Percentiles rank a stretch among this genome's conserved stretches.
Evolutionary conservation across 1,284 basidiomycete genomes (phyloP).

Genomic region (Cryptococcus deneoformans): DNA sequence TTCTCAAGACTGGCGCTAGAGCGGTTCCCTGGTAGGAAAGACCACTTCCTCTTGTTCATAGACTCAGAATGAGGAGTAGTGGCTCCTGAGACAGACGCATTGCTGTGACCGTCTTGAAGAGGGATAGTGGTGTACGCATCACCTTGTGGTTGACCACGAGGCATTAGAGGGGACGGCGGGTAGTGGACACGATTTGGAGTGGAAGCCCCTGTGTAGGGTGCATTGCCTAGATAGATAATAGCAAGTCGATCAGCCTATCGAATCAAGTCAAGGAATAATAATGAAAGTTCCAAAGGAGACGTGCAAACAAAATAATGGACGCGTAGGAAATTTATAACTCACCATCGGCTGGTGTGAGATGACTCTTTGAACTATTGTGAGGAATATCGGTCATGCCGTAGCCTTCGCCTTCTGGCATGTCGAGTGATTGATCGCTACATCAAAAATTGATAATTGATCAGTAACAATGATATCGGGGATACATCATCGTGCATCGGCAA

Average conservation of each 20-base stretch:
- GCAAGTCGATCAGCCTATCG: too few relatives aligned
- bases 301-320: background rate
- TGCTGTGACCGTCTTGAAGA: conserved; percentile 22
- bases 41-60: conserved; percentile 28
- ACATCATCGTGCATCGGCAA: background rate
- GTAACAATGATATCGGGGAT: too few relatives aligned
- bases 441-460: too few relatives aligned
- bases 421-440: conserved; percentile 22
- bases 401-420: conserved; percentile 14
- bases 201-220: background rate
- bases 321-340: too few relatives aligned
- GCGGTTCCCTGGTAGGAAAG: conserved; percentile 19
- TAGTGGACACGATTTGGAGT: conserved; percentile 32
- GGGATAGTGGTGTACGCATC: conserved; percentile 34
- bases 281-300: background rate
- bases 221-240: conserved; percentile 1
- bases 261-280: background rate
- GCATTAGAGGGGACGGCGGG: conserved; percentile 31
- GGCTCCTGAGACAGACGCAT: background rate
- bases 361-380: background rate
- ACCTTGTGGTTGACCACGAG: background rate
- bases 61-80: conserved; percentile 16
- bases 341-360: background rate
- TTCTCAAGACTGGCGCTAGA: background rate
- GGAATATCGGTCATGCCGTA: conserved; percentile 14